Percentiles rank a stretch among this genome's conserved stretches.
These are phyloP conservation scores for Trichoderma sp. DNA, from an alignment of 2,329 filamentous ascomycete species.

Conservation along the genomic window DNA sequence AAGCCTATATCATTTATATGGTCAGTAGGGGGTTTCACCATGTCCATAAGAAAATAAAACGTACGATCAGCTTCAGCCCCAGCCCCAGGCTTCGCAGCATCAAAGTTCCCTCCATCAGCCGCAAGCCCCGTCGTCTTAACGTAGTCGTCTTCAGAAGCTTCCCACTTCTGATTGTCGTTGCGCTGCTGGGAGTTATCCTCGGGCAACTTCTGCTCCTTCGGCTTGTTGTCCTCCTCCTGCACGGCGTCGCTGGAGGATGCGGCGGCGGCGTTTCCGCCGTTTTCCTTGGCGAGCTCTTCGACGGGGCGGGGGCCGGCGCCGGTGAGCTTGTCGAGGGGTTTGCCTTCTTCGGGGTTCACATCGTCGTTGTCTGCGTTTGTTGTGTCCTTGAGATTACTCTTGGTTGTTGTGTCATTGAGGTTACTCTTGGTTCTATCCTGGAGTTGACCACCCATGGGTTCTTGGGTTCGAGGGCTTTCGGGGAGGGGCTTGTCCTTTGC, in stretches of 20 bases:
- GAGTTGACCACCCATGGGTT: neutral
- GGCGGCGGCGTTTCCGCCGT: constrained; percentile 32
- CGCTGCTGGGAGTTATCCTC: constrained; percentile 4
- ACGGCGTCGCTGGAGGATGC: neutral
- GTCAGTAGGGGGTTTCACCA: neutral
- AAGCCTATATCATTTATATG: constrained; percentile 27
- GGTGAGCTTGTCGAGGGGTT: neutral
- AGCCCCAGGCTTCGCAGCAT: constrained; percentile 62
- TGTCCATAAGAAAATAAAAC: constrained; percentile 28
- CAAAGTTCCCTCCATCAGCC: constrained; percentile 67
- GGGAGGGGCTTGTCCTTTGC: neutral
- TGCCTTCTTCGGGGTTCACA: neutral
- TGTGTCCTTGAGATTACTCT: neutral
- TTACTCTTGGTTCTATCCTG: neutral
- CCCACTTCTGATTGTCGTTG: constrained; percentile 28
- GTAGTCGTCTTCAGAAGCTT: constrained; percentile 55
- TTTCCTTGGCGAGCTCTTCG: constrained; percentile 35
- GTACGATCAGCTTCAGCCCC: constrained; percentile 65
- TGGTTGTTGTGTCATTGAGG: neutral
- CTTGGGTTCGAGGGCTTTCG: neutral
- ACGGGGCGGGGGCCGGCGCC: constrained; percentile 31
- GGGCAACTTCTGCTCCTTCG: constrained; percentile 19
- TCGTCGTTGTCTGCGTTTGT: neutral
- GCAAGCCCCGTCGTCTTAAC: constrained; percentile 57
- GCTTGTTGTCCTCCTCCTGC: neutral